A percentile compares a stretch with the other conserved stretches of the same genome.
These are phyloP conservation scores for Fusarium sp. DNA, from an alignment of 2,329 filamentous ascomycete genomes.

Conservation along the genomic window DNA sequence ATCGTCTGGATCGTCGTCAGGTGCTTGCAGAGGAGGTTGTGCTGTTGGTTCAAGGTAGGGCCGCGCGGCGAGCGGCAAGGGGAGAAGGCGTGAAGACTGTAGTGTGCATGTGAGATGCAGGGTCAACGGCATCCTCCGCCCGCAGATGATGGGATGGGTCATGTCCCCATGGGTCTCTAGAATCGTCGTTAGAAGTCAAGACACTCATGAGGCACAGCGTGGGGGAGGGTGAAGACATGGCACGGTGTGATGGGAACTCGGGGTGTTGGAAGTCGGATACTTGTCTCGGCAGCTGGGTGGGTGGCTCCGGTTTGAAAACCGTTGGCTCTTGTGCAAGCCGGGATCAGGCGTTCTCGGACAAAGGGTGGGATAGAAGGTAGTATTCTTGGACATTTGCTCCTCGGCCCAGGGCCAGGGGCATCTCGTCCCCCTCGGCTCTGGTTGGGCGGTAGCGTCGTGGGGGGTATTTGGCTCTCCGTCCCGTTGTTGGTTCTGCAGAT, in stretches of 20 bases:
- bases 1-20: neutral
- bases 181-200: neutral
- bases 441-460: neutral
- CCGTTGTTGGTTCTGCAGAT: slow-evolving; percentile 4
- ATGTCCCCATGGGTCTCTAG: neutral
- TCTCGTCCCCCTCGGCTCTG: neutral
- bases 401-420: neutral
- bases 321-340: neutral
- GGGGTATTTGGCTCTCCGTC: neutral
- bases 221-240: neutral
- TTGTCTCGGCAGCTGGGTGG: neutral
- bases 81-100: neutral
- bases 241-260: neutral
- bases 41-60: neutral
- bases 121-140: neutral
- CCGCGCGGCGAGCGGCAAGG: neutral
- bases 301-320: neutral
- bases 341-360: neutral
- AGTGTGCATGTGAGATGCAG: neutral
- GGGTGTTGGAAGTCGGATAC: neutral
- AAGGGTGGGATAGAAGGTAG: neutral
- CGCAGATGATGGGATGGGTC: neutral
- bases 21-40: neutral
- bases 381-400: neutral
- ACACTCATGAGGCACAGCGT: neutral